Percentiles rank a stretch among this genome's conserved stretches.
Evolutionary conservation across 2,329 filamentous ascomycete species (phyloP).

Genomic region (Trichoderma gracile): DNA sequence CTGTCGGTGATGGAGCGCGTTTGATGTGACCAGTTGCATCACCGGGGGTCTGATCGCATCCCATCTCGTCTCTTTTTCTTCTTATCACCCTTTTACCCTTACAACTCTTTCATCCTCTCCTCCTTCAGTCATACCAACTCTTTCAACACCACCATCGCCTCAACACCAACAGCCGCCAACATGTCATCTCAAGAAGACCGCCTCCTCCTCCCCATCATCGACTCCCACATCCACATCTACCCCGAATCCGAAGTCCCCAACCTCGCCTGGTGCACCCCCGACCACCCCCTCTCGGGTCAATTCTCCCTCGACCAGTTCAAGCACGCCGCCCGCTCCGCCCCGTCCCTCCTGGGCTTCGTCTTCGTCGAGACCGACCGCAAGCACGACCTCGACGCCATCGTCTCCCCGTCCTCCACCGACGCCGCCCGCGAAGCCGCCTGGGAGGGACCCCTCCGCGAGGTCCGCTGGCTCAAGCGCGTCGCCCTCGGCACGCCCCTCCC

Average conservation of each 20-base stretch:
- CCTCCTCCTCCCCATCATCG: constrained; percentile 65
- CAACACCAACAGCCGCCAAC: background rate
- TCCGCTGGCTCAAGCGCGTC: constrained; percentile 68
- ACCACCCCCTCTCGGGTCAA: constrained; percentile 61
- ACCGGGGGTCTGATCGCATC: too few relatives aligned
- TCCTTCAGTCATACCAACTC: background rate
- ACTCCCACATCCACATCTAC: constrained; percentile 91
- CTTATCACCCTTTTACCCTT: too few relatives aligned
- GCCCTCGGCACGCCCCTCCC: constrained; percentile 58
- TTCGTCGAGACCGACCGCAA: constrained; percentile 82
- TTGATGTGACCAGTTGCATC: too few relatives aligned
- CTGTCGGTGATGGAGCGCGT: too few relatives aligned
- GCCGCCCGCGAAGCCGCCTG: constrained; percentile 59
- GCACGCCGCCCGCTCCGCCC: constrained; percentile 44
- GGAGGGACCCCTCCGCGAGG: constrained; percentile 68
- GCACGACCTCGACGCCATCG: constrained; percentile 54
- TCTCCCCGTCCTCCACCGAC: constrained; percentile 25
- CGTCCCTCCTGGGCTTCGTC: constrained; percentile 67
- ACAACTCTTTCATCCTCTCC: too few relatives aligned
- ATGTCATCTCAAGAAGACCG: constrained; percentile 38
- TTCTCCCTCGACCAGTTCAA: constrained; percentile 67
- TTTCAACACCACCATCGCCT: background rate
- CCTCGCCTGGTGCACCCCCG: constrained; percentile 68
- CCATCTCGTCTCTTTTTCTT: too few relatives aligned
- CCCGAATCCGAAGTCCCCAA: constrained; percentile 65